phyloP scores from a whole-genome alignment of 2,329 filamentous ascomycete species.

The Fusarium sp. region DNA sequence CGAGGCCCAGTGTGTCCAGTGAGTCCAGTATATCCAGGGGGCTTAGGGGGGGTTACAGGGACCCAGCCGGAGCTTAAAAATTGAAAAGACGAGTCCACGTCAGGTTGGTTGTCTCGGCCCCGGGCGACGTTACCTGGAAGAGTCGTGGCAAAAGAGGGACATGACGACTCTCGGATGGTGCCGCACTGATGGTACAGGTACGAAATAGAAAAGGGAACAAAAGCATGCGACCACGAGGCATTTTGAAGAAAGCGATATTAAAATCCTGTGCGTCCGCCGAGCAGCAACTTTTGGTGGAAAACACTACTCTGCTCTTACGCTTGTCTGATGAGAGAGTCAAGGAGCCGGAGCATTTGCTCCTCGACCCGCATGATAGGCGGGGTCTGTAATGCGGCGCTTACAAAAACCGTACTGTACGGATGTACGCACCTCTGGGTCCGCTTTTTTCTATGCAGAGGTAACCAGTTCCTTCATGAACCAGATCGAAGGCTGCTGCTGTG shows the following conservation, averaged over 20 bases:
- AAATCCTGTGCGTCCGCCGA: constrained; percentile 47
- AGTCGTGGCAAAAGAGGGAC: constrained; percentile 42
- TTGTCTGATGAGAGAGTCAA: constrained; percentile 44
- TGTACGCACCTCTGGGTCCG: constrained; percentile 23
- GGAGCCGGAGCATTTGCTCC: constrained; percentile 52
- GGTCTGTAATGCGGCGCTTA: constrained; percentile 48
- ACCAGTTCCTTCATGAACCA: constrained; percentile 11
- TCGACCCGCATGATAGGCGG: constrained; percentile 46
- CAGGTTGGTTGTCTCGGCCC: constrained; percentile 36
- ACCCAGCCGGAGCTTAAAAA: constrained; percentile 37
- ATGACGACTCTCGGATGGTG: constrained; percentile 40
- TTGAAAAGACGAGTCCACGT: constrained; percentile 28
- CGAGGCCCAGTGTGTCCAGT: constrained; percentile 22
- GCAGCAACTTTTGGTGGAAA: constrained; percentile 42
- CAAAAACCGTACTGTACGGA: constrained; percentile 37
- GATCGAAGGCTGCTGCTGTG: not conserved
- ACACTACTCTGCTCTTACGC: constrained; percentile 29
- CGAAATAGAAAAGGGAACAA: constrained; percentile 25
- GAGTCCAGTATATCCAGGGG: constrained; percentile 26
- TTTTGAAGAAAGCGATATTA: constrained; percentile 47
- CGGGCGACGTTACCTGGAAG: constrained; percentile 38
- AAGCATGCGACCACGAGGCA: constrained; percentile 45
- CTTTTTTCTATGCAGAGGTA: constrained; percentile 27
- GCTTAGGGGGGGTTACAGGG: constrained; percentile 25
- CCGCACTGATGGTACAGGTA: constrained; percentile 16